Evolutionary conservation across 2,329 filamentous ascomycete species (phyloP).

Genomic region (Claviceps maximensis): DNA sequence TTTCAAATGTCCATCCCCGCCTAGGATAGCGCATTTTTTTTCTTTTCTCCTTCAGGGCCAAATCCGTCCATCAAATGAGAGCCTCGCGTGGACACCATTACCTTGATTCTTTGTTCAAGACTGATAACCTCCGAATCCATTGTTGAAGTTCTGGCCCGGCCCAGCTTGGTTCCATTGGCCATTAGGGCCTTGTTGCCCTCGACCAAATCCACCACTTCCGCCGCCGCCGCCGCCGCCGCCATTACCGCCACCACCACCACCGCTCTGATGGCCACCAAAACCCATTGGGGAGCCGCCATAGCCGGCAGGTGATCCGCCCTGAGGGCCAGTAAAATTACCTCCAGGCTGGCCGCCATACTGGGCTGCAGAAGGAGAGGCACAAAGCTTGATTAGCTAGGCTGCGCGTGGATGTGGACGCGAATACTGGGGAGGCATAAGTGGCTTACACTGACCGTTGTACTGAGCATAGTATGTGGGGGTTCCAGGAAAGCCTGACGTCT

Average conservation of each 20-base stretch:
- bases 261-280: slow-evolving; percentile 60
- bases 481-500: slow-evolving; percentile 59
- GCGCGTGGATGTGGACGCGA: neutral
- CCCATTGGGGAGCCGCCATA: slow-evolving; percentile 57
- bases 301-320: slow-evolving; percentile 46
- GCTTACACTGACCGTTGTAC: slow-evolving; percentile 60
- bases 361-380: slow-evolving; percentile 17
- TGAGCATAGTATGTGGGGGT: slow-evolving; percentile 87
- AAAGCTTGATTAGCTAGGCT: slow-evolving; percentile 5
- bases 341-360: slow-evolving; percentile 54
- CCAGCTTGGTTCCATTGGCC: slow-evolving; percentile 40
- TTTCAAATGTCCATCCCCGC: slow-evolving; percentile 7
- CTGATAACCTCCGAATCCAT: slow-evolving; percentile 51
- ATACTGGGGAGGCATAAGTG: neutral
- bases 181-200: slow-evolving; percentile 51
- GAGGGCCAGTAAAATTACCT: slow-evolving; percentile 50
- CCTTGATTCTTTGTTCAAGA: slow-evolving; percentile 26
- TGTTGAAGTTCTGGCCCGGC: slow-evolving; percentile 42
- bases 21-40: slow-evolving; percentile 4
- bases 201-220: slow-evolving; percentile 58
- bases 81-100: slow-evolving; percentile 3
- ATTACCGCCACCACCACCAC: slow-evolving; percentile 56
- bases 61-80: slow-evolving; percentile 3
- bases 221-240: slow-evolving; percentile 41
- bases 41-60: slow-evolving; percentile 2